Conservation (phyloP, 441 rosid species). For the Eruca vesicaria region DNA sequence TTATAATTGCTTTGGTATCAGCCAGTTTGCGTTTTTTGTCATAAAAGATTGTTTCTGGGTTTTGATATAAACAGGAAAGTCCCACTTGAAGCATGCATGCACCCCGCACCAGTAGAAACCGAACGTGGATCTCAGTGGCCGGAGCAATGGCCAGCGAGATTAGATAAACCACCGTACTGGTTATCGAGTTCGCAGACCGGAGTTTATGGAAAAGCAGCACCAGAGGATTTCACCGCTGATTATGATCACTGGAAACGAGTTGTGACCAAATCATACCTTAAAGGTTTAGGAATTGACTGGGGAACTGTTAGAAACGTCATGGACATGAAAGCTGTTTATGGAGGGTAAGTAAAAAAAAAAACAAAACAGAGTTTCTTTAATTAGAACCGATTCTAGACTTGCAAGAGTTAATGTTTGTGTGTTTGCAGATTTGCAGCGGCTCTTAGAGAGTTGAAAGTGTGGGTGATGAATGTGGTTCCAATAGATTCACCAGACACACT, state of each 20-base stretch:
- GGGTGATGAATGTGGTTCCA: constrained; percentile 97
- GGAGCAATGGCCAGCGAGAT: constrained; percentile 87
- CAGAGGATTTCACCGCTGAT: constrained; percentile 80
- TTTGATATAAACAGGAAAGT: constrained; percentile 65
- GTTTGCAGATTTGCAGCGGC: constrained; percentile 86
- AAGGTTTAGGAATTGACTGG: constrained; percentile 87
- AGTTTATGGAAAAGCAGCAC: constrained; percentile 88
- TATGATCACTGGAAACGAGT: constrained; percentile 87
- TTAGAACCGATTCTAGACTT: no score
- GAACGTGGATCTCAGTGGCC: constrained; percentile 95
- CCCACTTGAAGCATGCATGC: constrained; percentile 87
- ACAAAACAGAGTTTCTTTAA: not conserved
- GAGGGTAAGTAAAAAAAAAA: constrained; percentile 60
- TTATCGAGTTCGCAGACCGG: constrained; percentile 75
- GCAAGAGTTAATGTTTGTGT: not conserved
- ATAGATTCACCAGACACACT: constrained; percentile 86
- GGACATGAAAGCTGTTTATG: constrained; percentile 97
- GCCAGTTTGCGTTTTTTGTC: not conserved
- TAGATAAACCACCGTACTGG: constrained; percentile 80
- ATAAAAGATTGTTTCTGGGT: not conserved
- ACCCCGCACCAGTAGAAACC: constrained; percentile 58
- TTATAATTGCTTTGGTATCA: not conserved
- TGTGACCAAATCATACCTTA: constrained; percentile 72
- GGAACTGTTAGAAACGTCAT: constrained; percentile 76
- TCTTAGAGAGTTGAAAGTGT: constrained; percentile 67